These are phyloP conservation scores for Umbelopsis sp. DNA, from an alignment of 192 early-diverging fungal species.

Conservation along the genomic window DNA sequence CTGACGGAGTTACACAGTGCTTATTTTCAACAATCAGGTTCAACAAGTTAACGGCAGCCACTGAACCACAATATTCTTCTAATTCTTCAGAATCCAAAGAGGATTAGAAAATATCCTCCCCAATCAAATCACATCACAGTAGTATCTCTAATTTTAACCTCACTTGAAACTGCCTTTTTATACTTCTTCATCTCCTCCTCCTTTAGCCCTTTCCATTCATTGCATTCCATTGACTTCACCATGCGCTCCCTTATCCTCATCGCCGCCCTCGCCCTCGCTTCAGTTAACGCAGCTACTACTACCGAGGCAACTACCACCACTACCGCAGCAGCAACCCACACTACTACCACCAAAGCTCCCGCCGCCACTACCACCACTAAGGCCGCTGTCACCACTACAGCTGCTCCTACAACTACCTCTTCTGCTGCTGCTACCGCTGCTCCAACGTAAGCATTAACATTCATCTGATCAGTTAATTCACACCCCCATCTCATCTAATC, in stretches of 20 bases:
- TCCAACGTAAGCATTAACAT: not conserved
- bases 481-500: not conserved
- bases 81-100: slow-evolving; percentile 13
- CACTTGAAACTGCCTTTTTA: not conserved
- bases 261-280: slow-evolving; percentile 7
- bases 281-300: slow-evolving; percentile 8
- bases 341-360: not conserved
- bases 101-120: not conserved
- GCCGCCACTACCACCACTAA: not conserved
- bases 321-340: not conserved
- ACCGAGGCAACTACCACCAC: not conserved
- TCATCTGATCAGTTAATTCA: not conserved
- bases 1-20: not conserved
- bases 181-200: not conserved
- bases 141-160: not conserved
- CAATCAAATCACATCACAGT: not conserved
- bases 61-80: slow-evolving; percentile 14
- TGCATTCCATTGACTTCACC: not conserved
- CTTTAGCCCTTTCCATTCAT: not conserved
- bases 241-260: slow-evolving; percentile 17
- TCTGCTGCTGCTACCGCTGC: not conserved
- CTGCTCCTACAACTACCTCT: not conserved
- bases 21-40: not conserved
- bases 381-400: not conserved
- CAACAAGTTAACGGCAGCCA: not conserved